Base-by-base conservation (phyloP, 345 rosid genomes). In the Eutrema yunnanense region DNA sequence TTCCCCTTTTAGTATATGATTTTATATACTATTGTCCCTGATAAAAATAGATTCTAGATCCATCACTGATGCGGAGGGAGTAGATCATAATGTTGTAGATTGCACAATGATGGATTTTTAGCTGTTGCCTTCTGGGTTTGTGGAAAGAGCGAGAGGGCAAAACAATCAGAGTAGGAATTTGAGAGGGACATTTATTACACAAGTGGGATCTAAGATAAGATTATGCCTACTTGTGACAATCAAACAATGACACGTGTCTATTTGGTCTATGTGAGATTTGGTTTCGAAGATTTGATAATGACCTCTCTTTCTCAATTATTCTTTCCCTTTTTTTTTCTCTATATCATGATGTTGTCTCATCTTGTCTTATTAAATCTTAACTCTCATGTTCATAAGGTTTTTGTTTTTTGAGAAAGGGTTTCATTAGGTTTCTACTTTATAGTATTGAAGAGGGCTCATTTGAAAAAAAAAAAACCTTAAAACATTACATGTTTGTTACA, bases 241-340 rank as follows among this genome's bases (percentile, higher is more conserved):
- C 51, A 30, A 62, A 41, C 2, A 19, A 8, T 6, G 65, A 69
- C 79, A 62, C 74, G 71, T 62, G 79, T 64, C 74, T 69, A 69
- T 75, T 62, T 75, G 74, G 52, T 75, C 65, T 69, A 33, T 75
- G 75, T 75, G 52, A 62, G 79, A 75, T 75, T 69, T 75, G 74
- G 71, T 69, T 75, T 75, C 46, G 7, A 68, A 75, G 79, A 75
- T 75, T 75, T 75, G 79, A 69, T 75, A 65, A 69, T 75, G 79
- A 75, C 74, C 30, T 75, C 36, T 62, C 71, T 62, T 54, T 75
- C 79, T 75, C 79, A 69, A 75, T 75, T 75, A 69, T 75, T 69
- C 65, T 69, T 69, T 19, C 16, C 67, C 7, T 3, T 33, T 68
- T 52, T n/a, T 27, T 56, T 27, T 44, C 33, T 37, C 27, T 34